Evolutionary conservation across 2,329 filamentous ascomycete genomes (phyloP).

Genomic region (Colletotrichum abscissum): DNA sequence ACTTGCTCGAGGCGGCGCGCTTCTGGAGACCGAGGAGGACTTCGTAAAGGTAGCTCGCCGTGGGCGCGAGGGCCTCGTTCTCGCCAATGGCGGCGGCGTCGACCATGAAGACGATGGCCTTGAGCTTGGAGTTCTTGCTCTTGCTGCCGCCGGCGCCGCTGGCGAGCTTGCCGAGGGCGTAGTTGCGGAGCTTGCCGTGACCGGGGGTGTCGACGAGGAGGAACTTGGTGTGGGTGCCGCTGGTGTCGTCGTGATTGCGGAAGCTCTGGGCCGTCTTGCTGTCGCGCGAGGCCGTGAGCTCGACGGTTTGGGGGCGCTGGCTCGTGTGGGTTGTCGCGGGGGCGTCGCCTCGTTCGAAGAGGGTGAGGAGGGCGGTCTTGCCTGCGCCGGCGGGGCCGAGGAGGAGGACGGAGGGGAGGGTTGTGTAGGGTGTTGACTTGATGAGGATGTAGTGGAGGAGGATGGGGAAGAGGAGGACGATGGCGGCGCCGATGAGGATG

Average conservation of each 20-base stretch:
- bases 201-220: slow-evolving; percentile 90
- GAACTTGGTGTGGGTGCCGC: slow-evolving; percentile 73
- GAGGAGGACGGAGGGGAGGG: slow-evolving; percentile 81
- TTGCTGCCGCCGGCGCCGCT: slow-evolving; percentile 38
- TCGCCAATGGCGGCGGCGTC: slow-evolving; percentile 79
- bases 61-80: slow-evolving; percentile 72
- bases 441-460: slow-evolving; percentile 82
- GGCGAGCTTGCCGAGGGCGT: slow-evolving; percentile 66
- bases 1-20: slow-evolving; percentile 67
- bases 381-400: slow-evolving; percentile 84
- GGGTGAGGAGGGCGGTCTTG: slow-evolving; percentile 88
- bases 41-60: slow-evolving; percentile 90
- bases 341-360: slow-evolving; percentile 67
- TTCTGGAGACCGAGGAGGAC: slow-evolving; percentile 86
- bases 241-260: slow-evolving; percentile 50
- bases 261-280: slow-evolving; percentile 56
- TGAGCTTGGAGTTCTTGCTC: slow-evolving; percentile 59
- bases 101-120: slow-evolving; percentile 87
- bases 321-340: slow-evolving; percentile 65
- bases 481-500: slow-evolving; percentile 75
- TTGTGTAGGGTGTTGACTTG: slow-evolving; percentile 72
- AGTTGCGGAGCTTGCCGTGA: slow-evolving; percentile 89
- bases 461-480: slow-evolving; percentile 80
- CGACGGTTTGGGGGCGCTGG: slow-evolving; percentile 61
- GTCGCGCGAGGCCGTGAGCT: slow-evolving; percentile 65